Evolutionary conservation across 164 flowering plant species (phyloP).

Genomic region (Piper betle): DNA sequence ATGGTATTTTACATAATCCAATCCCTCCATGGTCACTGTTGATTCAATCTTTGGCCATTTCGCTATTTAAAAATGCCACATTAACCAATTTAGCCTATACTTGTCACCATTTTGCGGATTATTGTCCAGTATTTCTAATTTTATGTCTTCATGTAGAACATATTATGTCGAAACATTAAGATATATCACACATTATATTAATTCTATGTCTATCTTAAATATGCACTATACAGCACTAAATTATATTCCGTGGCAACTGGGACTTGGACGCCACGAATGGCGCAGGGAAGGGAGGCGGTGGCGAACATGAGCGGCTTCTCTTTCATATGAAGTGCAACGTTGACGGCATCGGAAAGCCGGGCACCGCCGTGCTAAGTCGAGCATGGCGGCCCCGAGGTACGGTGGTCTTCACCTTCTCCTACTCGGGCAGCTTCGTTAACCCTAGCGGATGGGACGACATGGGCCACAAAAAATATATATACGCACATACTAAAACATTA

Average conservation of each 20-base stretch:
- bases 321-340: slow-evolving; percentile 35
- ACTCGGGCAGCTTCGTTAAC: slow-evolving; percentile 22
- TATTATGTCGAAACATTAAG: no score
- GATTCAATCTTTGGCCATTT: no score
- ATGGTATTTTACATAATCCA: no score
- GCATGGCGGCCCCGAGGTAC: slow-evolving; percentile 29
- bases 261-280: slow-evolving; percentile 23
- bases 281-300: slow-evolving; percentile 21
- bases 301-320: slow-evolving; percentile 28
- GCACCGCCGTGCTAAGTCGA: slow-evolving; percentile 24
- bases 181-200: no score
- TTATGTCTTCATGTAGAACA: no score
- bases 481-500: no score
- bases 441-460: slow-evolving; percentile 28
- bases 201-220: no score
- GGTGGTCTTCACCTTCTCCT: slow-evolving; percentile 32
- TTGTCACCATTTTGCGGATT: no score
- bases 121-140: no score
- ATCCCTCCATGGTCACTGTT: no score
- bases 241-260: slow-evolving; percentile 16
- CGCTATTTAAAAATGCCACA: no score
- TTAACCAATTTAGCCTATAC: no score
- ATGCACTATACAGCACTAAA: slow-evolving; percentile 17
- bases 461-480: slow-evolving; percentile 1
- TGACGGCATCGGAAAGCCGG: slow-evolving; percentile 24